Evolutionary conservation across 2,329 filamentous ascomycete species (phyloP).

Genomic region (Fusarium secorum): DNA sequence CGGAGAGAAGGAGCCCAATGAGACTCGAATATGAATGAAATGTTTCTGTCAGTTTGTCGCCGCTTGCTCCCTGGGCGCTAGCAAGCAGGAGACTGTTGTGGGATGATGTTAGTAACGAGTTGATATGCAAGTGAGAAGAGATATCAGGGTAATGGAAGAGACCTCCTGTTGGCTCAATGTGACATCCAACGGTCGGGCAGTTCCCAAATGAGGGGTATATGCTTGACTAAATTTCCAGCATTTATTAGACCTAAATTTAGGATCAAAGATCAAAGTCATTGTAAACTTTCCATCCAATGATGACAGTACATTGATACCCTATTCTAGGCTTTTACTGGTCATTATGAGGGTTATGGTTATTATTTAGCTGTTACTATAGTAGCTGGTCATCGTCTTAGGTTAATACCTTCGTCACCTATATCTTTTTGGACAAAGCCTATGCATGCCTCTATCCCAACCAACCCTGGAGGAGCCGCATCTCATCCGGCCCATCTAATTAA

Average conservation of each 20-base stretch:
- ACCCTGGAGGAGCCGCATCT: slow-evolving; percentile 28
- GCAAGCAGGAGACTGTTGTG: slow-evolving; percentile 5
- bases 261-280: neutral
- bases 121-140: slow-evolving; percentile 13
- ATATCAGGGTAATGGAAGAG: neutral
- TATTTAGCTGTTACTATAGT: neutral
- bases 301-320: neutral
- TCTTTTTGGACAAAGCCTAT: neutral
- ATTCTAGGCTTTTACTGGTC: neutral
- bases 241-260: slow-evolving; percentile 16
- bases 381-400: neutral
- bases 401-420: neutral
- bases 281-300: neutral
- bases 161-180: slow-evolving; percentile 17
- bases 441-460: neutral
- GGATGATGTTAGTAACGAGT: slow-evolving; percentile 1
- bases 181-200: slow-evolving; percentile 14
- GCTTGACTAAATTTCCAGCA: slow-evolving; percentile 12
- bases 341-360: neutral
- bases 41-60: slow-evolving; percentile 9
- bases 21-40: slow-evolving; percentile 9
- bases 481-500: slow-evolving; percentile 15
- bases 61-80: slow-evolving; percentile 27
- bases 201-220: slow-evolving; percentile 31
- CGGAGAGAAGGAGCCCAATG: slow-evolving; percentile 26